These are phyloP conservation scores for Colletotrichum noveboracense DNA, from an alignment of 2,329 filamentous ascomycete genomes.

Conservation along the genomic window DNA sequence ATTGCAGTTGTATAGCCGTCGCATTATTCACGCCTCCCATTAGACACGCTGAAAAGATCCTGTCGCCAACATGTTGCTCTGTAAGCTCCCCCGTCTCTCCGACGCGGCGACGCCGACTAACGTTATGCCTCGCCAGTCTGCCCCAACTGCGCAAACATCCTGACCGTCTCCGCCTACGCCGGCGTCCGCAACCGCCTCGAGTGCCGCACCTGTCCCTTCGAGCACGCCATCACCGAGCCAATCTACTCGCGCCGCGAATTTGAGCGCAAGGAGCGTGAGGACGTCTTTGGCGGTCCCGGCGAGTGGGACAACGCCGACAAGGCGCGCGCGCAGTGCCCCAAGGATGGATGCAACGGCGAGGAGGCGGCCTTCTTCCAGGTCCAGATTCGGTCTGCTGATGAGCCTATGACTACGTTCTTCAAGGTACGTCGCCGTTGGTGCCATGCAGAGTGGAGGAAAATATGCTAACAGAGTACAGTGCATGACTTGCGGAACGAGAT, in stretches of 20 bases:
- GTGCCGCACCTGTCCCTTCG: conserved; percentile 94
- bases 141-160: conserved; percentile 82
- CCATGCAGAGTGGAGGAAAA: neutral
- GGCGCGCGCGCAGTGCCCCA: conserved; percentile 80
- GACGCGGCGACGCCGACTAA: neutral
- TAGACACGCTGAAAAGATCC: neutral
- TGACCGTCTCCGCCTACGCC: conserved; percentile 71
- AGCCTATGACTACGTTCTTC: conserved; percentile 97
- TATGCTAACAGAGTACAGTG: conserved; percentile 48
- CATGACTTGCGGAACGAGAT: conserved; percentile 69
- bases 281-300: conserved; percentile 85
- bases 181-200: conserved; percentile 81
- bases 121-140: conserved; percentile 63
- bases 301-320: conserved; percentile 94
- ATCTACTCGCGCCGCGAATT: conserved; percentile 86
- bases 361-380: conserved; percentile 95
- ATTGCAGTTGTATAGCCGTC: neutral
- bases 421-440: conserved; percentile 60
- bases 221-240: conserved; percentile 79
- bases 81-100: conserved; percentile 43
- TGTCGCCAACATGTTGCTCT: conserved; percentile 65
- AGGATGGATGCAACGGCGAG: conserved; percentile 78
- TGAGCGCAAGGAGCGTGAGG: conserved; percentile 86
- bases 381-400: conserved; percentile 96
- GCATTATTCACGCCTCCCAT: too few species aligned